These are phyloP conservation scores for Dryas alaskensis DNA, from an alignment of 306 rosid species.

Conservation along the genomic window DNA sequence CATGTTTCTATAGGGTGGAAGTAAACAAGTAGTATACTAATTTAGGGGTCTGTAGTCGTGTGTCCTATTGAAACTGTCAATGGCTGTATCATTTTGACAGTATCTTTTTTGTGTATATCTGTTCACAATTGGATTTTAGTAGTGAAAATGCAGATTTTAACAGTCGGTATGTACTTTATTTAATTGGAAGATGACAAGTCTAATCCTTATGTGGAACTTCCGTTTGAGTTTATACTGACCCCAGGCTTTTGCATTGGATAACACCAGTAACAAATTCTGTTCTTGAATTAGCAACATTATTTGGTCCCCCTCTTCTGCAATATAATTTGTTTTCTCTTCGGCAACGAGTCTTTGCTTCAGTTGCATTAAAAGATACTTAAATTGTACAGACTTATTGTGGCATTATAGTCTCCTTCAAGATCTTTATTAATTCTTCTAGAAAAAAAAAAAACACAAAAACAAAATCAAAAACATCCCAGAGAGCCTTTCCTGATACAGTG, in stretches of 20 bases:
- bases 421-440: too few species aligned
- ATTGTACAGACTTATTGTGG: too few species aligned
- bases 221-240: background rate
- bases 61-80: slow-evolving; percentile 25
- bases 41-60: slow-evolving; percentile 19
- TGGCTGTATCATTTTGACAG: slow-evolving; percentile 12
- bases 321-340: too few species aligned
- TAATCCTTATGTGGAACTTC: background rate
- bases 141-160: slow-evolving; percentile 26
- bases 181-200: slow-evolving; percentile 2
- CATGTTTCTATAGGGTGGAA: slow-evolving; percentile 23
- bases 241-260: slow-evolving; percentile 3
- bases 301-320: background rate
- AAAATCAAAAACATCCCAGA: too few species aligned
- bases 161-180: background rate
- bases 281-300: background rate
- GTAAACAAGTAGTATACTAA: slow-evolving; percentile 38
- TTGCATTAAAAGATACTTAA: too few species aligned
- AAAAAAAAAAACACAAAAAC: too few species aligned
- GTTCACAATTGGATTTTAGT: slow-evolving; percentile 26
- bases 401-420: too few species aligned
- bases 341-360: too few species aligned
- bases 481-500: too few species aligned
- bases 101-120: slow-evolving; percentile 24
- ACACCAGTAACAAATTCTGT: background rate